Evolutionary conservation across 345 rosid genomes (phyloP), one percentile per base, ranked within the genome.

Genomic region (Camelina hispida): DNA sequence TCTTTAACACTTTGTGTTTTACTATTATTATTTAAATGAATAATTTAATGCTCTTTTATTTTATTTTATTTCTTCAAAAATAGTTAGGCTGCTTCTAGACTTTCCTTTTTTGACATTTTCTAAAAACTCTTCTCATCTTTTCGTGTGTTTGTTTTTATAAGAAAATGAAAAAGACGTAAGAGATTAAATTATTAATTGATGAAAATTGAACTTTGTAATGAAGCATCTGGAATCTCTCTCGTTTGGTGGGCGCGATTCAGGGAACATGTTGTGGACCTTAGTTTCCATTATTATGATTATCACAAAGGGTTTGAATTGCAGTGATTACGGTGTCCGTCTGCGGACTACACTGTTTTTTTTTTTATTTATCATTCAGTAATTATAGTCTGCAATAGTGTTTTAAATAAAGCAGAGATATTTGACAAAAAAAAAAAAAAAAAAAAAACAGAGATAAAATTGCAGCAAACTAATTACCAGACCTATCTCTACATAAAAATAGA

Each of bases 171-270:
- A 42, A 46, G 13, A 66, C 34, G 61, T 37, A 17, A 28, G 61
- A 14, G 44, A 58, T 38, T 11, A 48, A 35, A 16, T 46, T 14
- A 65, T 30, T 54, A 34, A 8, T 25, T 55, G 14, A 59, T 38
- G 35, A 15, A 48, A n/a, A n/a, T n/a, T n/a, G n/a, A n/a, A n/a
- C n/a, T 13, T 56, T 48, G 54, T 50, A 30, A 40, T 17, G 78
- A 75, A 58, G 72, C 67, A 66, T 74, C 78, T 53, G 23, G 79
- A 75, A 58, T 50, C 14, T 40, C 44, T 74, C 68, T 61, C 20
- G 55, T 75, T 30, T 67, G 46, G 79, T 75, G 61, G 73, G 72
- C 54, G 46, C 46, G 62, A 30, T 34, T 35, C 59, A 35, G 55
- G 12, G 38, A 59, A 51, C 79, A 73, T 44, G 48, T 44, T 44